These are phyloP conservation scores for Coniferiporia sulphurascens DNA, from an alignment of 1,284 basidiomycete genomes.

Conservation along the genomic window DNA sequence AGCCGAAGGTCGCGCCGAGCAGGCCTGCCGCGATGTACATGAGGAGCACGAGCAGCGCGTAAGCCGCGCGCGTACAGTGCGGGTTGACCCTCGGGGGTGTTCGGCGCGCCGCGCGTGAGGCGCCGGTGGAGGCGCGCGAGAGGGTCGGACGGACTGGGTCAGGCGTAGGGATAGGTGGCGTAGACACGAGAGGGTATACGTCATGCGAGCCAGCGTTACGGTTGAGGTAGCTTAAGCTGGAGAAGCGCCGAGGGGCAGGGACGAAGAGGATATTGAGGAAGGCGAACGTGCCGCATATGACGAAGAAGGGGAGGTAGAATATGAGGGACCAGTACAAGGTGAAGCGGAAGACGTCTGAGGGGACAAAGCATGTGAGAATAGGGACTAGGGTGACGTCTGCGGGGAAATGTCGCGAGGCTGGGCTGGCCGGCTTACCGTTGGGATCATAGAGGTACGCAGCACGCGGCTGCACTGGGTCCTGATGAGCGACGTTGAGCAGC, in stretches of 20 bases:
- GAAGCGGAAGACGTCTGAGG: slow-evolving; percentile 72
- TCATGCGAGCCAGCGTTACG: neutral
- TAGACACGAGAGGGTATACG: neutral
- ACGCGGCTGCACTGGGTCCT: slow-evolving; percentile 28
- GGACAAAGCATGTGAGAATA: neutral
- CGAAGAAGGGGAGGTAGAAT: slow-evolving; percentile 67
- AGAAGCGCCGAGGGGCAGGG: slow-evolving; percentile 27
- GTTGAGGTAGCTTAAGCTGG: neutral
- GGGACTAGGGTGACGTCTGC: neutral
- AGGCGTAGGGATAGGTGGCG: neutral
- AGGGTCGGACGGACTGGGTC: neutral
- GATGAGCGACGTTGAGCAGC: slow-evolving; percentile 37
- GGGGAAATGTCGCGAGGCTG: neutral
- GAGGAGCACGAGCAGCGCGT: slow-evolving; percentile 63
- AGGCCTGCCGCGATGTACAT: slow-evolving; percentile 52
- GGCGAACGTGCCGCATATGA: slow-evolving; percentile 64
- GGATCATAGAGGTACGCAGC: slow-evolving; percentile 31
- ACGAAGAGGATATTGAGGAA: slow-evolving; percentile 64
- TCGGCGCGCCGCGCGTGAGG: slow-evolving; percentile 19
- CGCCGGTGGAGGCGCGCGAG: slow-evolving; percentile 16
- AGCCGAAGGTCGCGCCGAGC: slow-evolving; percentile 61
- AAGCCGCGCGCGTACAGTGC: slow-evolving; percentile 52
- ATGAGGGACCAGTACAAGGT: slow-evolving; percentile 83
- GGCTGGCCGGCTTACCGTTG: slow-evolving; percentile 26
- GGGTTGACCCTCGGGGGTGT: slow-evolving; percentile 39